Evolutionary conservation across 2,329 filamentous ascomycete genomes (phyloP), one percentile per base, ranked within the genome.

Genomic region (Penicillium griseofulvum): DNA sequence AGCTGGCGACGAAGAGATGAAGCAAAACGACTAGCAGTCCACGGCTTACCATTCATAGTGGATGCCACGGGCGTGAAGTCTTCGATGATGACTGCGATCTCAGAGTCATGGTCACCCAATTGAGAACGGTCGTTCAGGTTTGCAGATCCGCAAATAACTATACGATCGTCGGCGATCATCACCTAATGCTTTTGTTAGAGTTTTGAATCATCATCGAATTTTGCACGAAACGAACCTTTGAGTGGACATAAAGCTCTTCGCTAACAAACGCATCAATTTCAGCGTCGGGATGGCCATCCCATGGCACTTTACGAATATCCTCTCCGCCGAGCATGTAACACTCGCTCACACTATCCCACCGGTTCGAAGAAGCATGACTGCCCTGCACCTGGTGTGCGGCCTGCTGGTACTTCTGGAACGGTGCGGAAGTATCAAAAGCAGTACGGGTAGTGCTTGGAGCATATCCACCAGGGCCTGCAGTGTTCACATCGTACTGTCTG

Each of bases 101-200:
- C 93, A 46, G 89, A 94, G 73, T 97, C 93, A 72, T 96, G 93
- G 64, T 87, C 84, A 14, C 93, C 93, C 5, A 94, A 77, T 73
- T 96, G 92, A 48, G 90, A 86, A 52, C 93, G 87, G 70, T 97
- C 93, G 71, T 97, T 97, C 65, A 97, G 81, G 73, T 97, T 97
- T 60, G 89, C 90, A 26, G 87, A 91, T 17, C 91, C 91, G 69
- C 91, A 94, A 50, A 97, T 85, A 1, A 89, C 91, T 45, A 91
- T 82, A 51, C 86, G 85, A 71, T 97, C 93, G 69, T 97, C 92
- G 1, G 88, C 88, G 63, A 97, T 93, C 62, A 94, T 82, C 51
- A 81, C 72, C 78, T 81, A 53, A 9, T 36, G 43, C 17, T 17
- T 49, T 24, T 10, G 46, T 70, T 60, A 63, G 59, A 54, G 14